phyloP scores from a whole-genome alignment of 1,284 basidiomycete genomes.

The Heterobasidion parviporum region DNA sequence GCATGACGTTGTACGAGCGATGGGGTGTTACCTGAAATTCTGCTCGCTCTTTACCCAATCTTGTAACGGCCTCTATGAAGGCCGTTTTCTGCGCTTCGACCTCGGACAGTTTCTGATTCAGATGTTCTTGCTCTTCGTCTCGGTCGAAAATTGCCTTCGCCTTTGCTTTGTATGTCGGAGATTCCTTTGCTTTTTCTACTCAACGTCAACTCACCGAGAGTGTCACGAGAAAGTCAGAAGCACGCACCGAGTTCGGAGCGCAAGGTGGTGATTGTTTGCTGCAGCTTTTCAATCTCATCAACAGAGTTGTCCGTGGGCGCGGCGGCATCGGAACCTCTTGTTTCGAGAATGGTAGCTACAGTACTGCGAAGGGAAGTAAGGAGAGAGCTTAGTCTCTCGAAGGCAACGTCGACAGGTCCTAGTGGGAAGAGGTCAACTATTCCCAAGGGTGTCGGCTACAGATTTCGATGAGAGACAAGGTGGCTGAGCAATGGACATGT shows the following conservation, averaged over 20 bases:
- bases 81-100: conserved; percentile 63
- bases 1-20: not conserved
- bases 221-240: not conserved
- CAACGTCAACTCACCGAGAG: conserved; percentile 3
- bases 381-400: conserved; percentile 41
- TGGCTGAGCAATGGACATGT: not conserved
- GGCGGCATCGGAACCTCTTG: not conserved
- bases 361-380: conserved; percentile 36
- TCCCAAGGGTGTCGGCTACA: conserved; percentile 38
- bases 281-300: conserved; percentile 37
- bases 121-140: conserved; percentile 43
- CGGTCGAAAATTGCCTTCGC: conserved; percentile 45
- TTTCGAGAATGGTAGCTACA: conserved; percentile 9
- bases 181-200: conserved; percentile 37
- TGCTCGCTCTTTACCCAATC: conserved; percentile 58
- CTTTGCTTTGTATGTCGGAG: conserved; percentile 27
- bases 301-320: conserved; percentile 6
- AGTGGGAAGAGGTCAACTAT: conserved; percentile 53
- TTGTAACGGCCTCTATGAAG: conserved; percentile 56
- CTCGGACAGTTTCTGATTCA: conserved; percentile 41
- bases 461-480: not conserved
- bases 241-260: conserved; percentile 50
- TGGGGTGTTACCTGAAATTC: conserved; percentile 51
- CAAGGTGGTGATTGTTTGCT: conserved; percentile 37
- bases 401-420: conserved; percentile 40